Base-by-base conservation (phyloP, 2,329 filamentous ascomycete species). In the Colletotrichum falcatum region DNA sequence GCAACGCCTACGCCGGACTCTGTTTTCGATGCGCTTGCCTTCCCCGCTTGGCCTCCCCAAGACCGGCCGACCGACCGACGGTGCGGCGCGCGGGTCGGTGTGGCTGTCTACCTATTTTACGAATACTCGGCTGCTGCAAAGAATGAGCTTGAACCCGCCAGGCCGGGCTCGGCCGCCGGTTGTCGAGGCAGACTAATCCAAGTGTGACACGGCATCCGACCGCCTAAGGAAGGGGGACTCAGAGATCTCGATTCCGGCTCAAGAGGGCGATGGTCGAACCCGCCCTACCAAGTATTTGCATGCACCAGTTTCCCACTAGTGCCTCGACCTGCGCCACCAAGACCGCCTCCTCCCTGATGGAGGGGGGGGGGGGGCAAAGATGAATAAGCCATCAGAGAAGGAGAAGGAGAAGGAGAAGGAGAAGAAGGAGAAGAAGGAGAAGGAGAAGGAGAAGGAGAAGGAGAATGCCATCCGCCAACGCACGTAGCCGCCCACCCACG, bases 151-250 rank as follows among this genome's bases (percentile, higher is more conserved):
- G 44, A 70, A 62, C 64, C 58, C 58, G 64, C 66, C 53, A 53
- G 64, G 16, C 44, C 62, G 64, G 67, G 67, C 58, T 58, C 44
- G 18, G 64, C 59, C 51, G 51, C 64, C 48, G 62, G 64, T 46
- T 46, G 37, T 51, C 7, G n/a, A 37, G 58, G 35, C 8, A 49
- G 44, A 59, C 51, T 33, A 62, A 42, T 3, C 5, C 2, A 18
- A 26, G 14, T 30, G 26, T 54, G 51, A 59, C 51, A 30, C 58
- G 59, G 18, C 49, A 62, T 5, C 55, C 54, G 46, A 30, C 39
- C 18, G 39, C n/a, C n/a, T n/a, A n/a, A n/a, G n/a, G n/a, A n/a
- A n/a, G n/a, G n/a, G n/a, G 6, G 7, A 30, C 42, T 59, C 20
- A 23, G n/a, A 20, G 46, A 70, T 67, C 58, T 49, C 58, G 64